These are phyloP conservation scores for Candida parachauliodes DNA, from an alignment of 805 yeast species.

Conservation along the genomic window DNA sequence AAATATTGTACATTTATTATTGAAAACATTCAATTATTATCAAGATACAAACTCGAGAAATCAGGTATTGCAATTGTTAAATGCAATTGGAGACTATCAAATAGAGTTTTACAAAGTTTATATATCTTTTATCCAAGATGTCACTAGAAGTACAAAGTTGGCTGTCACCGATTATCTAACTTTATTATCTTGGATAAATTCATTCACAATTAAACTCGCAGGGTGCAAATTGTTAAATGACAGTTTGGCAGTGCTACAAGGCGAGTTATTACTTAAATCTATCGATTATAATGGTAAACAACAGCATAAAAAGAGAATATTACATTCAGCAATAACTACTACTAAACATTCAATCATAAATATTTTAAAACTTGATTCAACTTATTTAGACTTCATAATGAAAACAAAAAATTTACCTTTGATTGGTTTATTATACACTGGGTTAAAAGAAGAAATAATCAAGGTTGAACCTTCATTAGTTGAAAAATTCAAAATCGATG, in stretches of 20 bases:
- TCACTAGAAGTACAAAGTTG: conserved; percentile 25
- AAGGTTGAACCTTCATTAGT: conserved; percentile 19
- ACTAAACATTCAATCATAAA: conserved; percentile 16
- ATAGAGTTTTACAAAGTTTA: conserved; percentile 32
- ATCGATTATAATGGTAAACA: conserved; percentile 7
- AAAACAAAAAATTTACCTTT: conserved; percentile 12
- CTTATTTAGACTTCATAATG: conserved; percentile 1
- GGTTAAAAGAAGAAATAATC: conserved; percentile 12
- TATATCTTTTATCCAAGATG: conserved; percentile 34
- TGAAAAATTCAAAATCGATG: conserved; percentile 16
- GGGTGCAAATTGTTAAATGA: conserved; percentile 16
- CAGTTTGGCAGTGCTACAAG: conserved; percentile 21
- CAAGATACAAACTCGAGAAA: conserved; percentile 48
- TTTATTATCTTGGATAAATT: conserved; percentile 55
- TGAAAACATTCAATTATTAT: conserved; percentile 49
- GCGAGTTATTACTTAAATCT: conserved; percentile 34
- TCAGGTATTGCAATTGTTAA: conserved; percentile 38
- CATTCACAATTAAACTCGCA: conserved; percentile 19
- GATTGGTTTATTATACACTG: conserved; percentile 22
- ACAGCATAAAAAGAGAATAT: conserved; percentile 21
- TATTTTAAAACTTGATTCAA: conserved; percentile 1
- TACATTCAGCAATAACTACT: conserved; percentile 25
- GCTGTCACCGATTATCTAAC: conserved; percentile 58
- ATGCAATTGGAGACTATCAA: conserved; percentile 28
- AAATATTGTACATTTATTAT: conserved; percentile 25